phyloP scores from a whole-genome alignment of 2,329 filamentous ascomycete genomes.

The Cladosporium sp. region DNA sequence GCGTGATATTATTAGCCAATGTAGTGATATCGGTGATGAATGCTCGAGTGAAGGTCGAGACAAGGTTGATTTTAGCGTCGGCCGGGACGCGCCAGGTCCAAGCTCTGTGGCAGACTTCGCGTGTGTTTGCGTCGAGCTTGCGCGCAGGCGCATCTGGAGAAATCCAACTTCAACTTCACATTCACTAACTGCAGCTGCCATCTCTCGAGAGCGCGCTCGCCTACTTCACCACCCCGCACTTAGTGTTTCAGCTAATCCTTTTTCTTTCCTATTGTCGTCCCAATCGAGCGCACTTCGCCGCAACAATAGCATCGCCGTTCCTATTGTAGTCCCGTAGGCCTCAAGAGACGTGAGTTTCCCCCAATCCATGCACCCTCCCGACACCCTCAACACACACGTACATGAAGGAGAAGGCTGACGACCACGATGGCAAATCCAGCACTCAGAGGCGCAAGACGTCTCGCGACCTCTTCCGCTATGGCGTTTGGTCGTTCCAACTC shows the following conservation, averaged over 20 bases:
- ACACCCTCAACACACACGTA: background rate
- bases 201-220: too few relatives aligned
- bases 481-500: constrained; percentile 47
- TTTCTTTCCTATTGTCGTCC: background rate
- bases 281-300: background rate
- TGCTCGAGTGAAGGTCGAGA: constrained; percentile 7
- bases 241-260: background rate
- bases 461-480: constrained; percentile 22
- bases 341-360: constrained; percentile 5
- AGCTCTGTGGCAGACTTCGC: constrained; percentile 11
- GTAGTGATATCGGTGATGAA: too few relatives aligned
- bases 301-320: background rate
- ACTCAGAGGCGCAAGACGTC: background rate
- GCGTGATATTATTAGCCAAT: background rate
- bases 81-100: constrained; percentile 12
- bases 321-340: background rate
- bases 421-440: constrained; percentile 1
- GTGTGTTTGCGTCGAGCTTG: background rate
- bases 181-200: too few relatives aligned
- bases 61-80: constrained; percentile 6
- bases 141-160: constrained; percentile 3
- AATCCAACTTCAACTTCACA: background rate
- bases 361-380: background rate
- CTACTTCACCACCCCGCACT: background rate
- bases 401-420: constrained; percentile 5